phyloP scores from a whole-genome alignment of 371 early-diverging fungal species.

The Apophysomyces sp. region DNA sequence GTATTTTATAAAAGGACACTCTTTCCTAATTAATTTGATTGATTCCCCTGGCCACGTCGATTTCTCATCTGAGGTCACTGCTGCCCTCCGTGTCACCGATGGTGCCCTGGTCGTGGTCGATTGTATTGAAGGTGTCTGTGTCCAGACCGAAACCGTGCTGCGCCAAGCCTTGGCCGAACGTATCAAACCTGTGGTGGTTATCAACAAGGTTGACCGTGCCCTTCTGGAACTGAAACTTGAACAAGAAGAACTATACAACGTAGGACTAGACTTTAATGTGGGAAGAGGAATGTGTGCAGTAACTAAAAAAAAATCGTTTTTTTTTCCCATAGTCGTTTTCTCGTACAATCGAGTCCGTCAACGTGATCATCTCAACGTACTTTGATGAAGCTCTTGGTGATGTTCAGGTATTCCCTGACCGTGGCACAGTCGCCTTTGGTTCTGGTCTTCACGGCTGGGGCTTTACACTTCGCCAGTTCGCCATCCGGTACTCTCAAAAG shows the following conservation, averaged over 20 bases:
- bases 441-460: conserved; percentile 99
- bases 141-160: conserved; percentile 99
- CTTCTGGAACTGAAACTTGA: conserved; percentile 93
- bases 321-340: conserved; percentile 65
- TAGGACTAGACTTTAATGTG: conserved; percentile 21
- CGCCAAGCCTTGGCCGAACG: conserved; percentile 98
- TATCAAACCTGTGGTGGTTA: conserved; percentile 96
- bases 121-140: conserved; percentile 98
- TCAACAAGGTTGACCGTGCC: conserved; percentile 99
- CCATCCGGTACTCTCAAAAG: conserved; percentile 94
- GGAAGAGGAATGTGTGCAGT: background rate
- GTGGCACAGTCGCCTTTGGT: conserved; percentile 98
- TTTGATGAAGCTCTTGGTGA: conserved; percentile 84
- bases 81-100: conserved; percentile 99
- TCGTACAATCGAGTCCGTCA: conserved; percentile 92
- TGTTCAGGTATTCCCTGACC: conserved; percentile 88
- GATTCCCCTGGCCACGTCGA: conserved; percentile 99
- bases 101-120: conserved; percentile 99
- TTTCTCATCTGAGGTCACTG: conserved; percentile 99
- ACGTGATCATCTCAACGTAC: conserved; percentile 95
- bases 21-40: conserved; percentile 99
- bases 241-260: conserved; percentile 90
- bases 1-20: conserved; percentile 9
- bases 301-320: conserved; percentile 1
- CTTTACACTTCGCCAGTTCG: conserved; percentile 98